Conservation (phyloP, 2,329 filamentous ascomycete genomes). For the Aspergillus sp. region DNA sequence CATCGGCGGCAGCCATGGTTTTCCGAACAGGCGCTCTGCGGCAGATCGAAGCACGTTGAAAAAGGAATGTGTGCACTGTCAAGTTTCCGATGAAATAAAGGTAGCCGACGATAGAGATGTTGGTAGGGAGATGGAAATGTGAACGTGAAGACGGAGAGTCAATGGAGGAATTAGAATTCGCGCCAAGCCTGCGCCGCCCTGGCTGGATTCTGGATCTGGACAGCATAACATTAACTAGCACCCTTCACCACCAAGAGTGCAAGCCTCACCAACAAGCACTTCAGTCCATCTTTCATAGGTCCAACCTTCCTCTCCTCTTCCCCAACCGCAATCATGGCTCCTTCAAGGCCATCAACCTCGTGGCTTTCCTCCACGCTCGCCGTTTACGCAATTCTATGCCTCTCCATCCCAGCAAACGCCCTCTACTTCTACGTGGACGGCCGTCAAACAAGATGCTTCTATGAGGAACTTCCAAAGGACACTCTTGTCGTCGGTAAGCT, state of each 20-base stretch:
- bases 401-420: slow-evolving; percentile 67
- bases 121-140: slow-evolving; percentile 8
- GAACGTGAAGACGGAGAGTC: slow-evolving; percentile 5
- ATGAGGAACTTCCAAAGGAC: slow-evolving; percentile 95
- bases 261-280: background rate
- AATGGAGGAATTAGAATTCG: slow-evolving; percentile 20
- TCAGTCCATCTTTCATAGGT: background rate
- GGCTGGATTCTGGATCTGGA: slow-evolving; percentile 31
- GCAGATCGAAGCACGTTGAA: background rate
- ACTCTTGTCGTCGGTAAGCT: slow-evolving; percentile 82
- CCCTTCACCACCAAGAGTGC: slow-evolving; percentile 1
- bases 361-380: slow-evolving; percentile 52
- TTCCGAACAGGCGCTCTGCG: no score
- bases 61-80: background rate
- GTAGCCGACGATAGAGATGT: background rate
- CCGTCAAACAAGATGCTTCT: slow-evolving; percentile 87
- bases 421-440: slow-evolving; percentile 96
- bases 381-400: slow-evolving; percentile 64
- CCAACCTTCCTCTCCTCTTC: background rate
- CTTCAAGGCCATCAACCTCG: slow-evolving; percentile 35
- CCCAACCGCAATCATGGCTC: slow-evolving; percentile 31
- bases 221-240: slow-evolving; percentile 12
- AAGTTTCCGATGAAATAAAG: background rate
- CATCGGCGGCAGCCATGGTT: slow-evolving; percentile 66
- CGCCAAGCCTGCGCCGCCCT: slow-evolving; percentile 25